Conservation (phyloP, 768 basidiomycete genomes). For the Clavulina sp. region DNA sequence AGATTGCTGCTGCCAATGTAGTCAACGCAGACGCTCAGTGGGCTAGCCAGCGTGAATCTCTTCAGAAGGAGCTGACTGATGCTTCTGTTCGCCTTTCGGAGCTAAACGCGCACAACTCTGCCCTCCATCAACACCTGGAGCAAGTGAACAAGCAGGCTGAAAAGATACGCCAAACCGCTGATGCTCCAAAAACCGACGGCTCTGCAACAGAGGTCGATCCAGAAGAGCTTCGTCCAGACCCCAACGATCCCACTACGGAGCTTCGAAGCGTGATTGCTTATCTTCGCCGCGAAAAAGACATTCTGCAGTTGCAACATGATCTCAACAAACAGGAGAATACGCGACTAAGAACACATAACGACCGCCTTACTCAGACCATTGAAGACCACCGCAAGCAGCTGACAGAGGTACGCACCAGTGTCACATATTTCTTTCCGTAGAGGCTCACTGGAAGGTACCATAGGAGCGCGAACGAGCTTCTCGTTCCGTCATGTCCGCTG, state of each 20-base stretch:
- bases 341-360: conserved; percentile 56
- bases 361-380: conserved; percentile 49
- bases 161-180: conserved; percentile 31
- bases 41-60: conserved; percentile 55
- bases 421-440: neutral
- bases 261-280: conserved; percentile 65
- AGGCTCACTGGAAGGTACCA: conserved; percentile 4
- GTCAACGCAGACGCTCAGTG: conserved; percentile 58
- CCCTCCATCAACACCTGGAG: conserved; percentile 72
- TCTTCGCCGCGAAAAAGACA: conserved; percentile 80
- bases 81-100: conserved; percentile 58
- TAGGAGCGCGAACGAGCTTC: conserved; percentile 72
- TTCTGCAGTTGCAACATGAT: conserved; percentile 74
- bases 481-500: conserved; percentile 48
- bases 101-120: conserved; percentile 52
- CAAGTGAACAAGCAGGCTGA: conserved; percentile 67
- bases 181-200: conserved; percentile 16
- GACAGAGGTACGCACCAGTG: conserved; percentile 37
- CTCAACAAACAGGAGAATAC: conserved; percentile 61
- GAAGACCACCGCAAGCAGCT: conserved; percentile 54
- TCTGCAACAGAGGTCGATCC: conserved; percentile 27
- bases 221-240: conserved; percentile 32
- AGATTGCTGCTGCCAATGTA: conserved; percentile 62
- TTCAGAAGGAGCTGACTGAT: conserved; percentile 64
- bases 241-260: conserved; percentile 39